Evolutionary conservation across 179 eudicot genomes (phyloP).

Genomic region (Dionaea muscipula): DNA sequence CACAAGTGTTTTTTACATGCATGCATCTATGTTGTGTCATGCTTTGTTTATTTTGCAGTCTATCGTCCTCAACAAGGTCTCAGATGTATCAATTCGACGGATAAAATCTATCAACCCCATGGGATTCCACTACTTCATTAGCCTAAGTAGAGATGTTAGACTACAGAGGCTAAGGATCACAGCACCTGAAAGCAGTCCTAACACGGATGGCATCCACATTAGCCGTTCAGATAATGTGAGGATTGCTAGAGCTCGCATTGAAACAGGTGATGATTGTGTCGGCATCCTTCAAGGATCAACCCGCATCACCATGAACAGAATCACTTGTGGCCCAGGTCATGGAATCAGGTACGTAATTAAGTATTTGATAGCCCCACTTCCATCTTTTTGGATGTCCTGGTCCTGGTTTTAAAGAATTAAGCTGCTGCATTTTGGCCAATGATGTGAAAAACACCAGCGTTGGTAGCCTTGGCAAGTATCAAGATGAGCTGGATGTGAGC

Average conservation of each 20-base stretch:
- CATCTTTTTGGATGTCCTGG: too few relatives aligned
- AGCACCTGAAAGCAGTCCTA: slow-evolving; percentile 50
- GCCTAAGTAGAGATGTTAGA: slow-evolving; percentile 16
- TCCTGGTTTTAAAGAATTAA: too few relatives aligned
- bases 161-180: slow-evolving; percentile 24
- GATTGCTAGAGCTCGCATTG: slow-evolving; percentile 24
- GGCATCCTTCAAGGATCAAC: slow-evolving; percentile 54
- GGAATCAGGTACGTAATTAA: slow-evolving; percentile 63
- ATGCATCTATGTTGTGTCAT: too few relatives aligned
- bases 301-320: slow-evolving; percentile 29
- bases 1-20: too few relatives aligned
- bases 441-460: slow-evolving; percentile 19
- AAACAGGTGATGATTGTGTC: slow-evolving; percentile 67
- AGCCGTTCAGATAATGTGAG: slow-evolving; percentile 29
- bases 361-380: background rate
- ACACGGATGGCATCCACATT: slow-evolving; percentile 73
- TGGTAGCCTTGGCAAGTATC: slow-evolving; percentile 66
- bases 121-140: slow-evolving; percentile 55
- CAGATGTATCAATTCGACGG: slow-evolving; percentile 27
- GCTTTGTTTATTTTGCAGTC: slow-evolving; percentile 21
- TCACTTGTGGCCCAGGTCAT: slow-evolving; percentile 73
- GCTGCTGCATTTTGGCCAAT: too few relatives aligned
- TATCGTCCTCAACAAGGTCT: slow-evolving; percentile 29
- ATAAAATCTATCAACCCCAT: slow-evolving; percentile 35
- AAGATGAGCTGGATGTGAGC: slow-evolving; percentile 41